These are phyloP conservation scores for Orbilia oligospora DNA, from an alignment of 2,329 filamentous ascomycete species.

Conservation along the genomic window DNA sequence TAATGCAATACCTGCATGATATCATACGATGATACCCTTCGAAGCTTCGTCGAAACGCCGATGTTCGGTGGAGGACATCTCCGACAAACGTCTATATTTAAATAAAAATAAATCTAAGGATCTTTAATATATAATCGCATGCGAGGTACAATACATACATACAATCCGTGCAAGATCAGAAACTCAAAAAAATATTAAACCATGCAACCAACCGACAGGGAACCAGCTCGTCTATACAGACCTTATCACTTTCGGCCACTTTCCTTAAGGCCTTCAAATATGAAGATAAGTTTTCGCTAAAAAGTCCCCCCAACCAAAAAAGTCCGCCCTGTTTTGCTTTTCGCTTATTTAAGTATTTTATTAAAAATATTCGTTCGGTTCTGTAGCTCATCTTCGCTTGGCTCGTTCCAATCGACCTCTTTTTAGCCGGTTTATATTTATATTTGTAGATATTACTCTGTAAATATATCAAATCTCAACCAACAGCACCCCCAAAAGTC, in stretches of 20 bases:
- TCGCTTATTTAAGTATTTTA: too few species aligned
- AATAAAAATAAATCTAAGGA: too few species aligned
- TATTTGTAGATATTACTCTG: too few species aligned
- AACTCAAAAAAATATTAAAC: too few species aligned
- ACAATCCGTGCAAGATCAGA: too few species aligned
- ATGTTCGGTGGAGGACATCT: constrained; percentile 25
- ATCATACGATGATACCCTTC: not conserved
- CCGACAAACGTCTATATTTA: too few species aligned
- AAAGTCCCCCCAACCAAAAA: constrained; percentile 47
- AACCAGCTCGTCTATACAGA: too few species aligned
- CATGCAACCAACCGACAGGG: too few species aligned
- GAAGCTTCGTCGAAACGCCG: constrained; percentile 34
- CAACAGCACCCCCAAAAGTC: constrained; percentile 30
- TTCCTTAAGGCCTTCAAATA: constrained; percentile 23
- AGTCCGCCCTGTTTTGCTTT: constrained; percentile 58
- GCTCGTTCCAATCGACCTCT: constrained; percentile 4
- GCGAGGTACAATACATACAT: constrained; percentile 51
- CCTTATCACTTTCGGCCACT: constrained; percentile 48
- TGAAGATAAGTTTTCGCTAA: constrained; percentile 13
- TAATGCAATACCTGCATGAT: constrained; percentile 27
- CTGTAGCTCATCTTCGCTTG: constrained; percentile 13
- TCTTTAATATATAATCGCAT: too few species aligned
- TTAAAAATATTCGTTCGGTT: too few species aligned
- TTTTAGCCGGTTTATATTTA: constrained; percentile 37
- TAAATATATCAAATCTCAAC: too few species aligned